These are phyloP conservation scores for Leptosphaerulina australis DNA, from an alignment of 2,329 filamentous ascomycete genomes.

Conservation along the genomic window DNA sequence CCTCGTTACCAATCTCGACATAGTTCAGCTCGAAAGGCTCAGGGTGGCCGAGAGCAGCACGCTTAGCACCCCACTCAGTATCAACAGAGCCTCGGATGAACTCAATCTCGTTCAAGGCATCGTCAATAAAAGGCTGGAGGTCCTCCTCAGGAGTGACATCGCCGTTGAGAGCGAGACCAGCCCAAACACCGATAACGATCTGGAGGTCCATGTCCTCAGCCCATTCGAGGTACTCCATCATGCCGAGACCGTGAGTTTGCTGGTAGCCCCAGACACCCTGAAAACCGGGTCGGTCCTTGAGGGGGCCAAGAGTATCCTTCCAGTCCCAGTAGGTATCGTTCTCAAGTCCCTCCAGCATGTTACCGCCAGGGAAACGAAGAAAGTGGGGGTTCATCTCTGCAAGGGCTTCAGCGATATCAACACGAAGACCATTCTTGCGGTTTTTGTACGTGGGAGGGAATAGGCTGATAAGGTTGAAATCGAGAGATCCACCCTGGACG, in stretches of 20 bases:
- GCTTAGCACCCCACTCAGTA: conserved; percentile 44
- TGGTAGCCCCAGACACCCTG: conserved; percentile 54
- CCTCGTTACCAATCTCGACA: conserved; percentile 49
- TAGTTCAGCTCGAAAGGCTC: conserved; percentile 48
- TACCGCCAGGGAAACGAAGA: conserved; percentile 59
- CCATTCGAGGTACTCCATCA: conserved; percentile 58
- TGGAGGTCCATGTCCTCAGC: conserved; percentile 54
- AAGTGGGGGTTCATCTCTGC: conserved; percentile 53
- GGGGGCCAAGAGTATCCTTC: conserved; percentile 58
- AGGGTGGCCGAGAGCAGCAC: conserved; percentile 46
- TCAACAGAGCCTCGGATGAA: conserved; percentile 38
- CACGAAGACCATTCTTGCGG: conserved; percentile 58
- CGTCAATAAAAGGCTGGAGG: conserved; percentile 48
- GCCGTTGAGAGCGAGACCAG: conserved; percentile 54
- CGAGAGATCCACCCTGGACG: conserved; percentile 32
- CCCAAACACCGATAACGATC: conserved; percentile 52
- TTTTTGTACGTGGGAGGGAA: conserved; percentile 62
- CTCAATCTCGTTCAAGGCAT: conserved; percentile 48
- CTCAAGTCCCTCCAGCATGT: conserved; percentile 51
- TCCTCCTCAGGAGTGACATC: conserved; percentile 44
- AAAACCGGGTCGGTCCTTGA: conserved; percentile 56
- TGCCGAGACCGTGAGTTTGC: conserved; percentile 53
- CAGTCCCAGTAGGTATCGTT: conserved; percentile 47
- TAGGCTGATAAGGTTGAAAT: conserved; percentile 59
- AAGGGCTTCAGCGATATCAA: conserved; percentile 57